phyloP scores from a whole-genome alignment of 2,329 filamentous ascomycete genomes.

The Pseudocercospora pini-densiflorae region DNA sequence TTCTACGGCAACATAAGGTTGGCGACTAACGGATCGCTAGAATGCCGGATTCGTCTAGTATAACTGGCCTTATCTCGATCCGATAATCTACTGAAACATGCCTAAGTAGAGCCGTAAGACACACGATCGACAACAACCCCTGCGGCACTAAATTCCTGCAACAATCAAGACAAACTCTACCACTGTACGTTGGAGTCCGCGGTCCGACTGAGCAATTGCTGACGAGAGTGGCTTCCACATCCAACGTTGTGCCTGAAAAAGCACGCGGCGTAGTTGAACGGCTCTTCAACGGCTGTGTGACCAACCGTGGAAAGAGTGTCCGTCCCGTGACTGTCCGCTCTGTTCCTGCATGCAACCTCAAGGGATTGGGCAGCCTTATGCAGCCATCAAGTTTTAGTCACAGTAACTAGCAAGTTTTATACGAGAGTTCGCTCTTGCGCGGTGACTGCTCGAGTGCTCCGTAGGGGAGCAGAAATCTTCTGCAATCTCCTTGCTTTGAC shows the following conservation, averaged over 20 bases:
- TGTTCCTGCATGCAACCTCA: slow-evolving; percentile 9
- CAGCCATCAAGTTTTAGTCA: background rate
- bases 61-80: no score
- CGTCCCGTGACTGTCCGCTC: background rate
- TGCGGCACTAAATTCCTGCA: no score
- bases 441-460: background rate
- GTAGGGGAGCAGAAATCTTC: background rate
- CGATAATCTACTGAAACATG: no score
- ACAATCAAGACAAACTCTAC: no score
- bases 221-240: background rate
- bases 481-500: background rate
- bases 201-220: background rate
- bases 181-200: background rate
- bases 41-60: no score
- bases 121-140: no score
- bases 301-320: background rate
- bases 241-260: background rate
- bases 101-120: no score
- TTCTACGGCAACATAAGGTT: no score
- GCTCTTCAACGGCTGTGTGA: background rate
- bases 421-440: background rate
- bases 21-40: no score
- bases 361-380: slow-evolving; percentile 3
- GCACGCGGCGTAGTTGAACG: background rate
- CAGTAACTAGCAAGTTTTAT: background rate